phyloP scores from a whole-genome alignment of 164 flowering plant species.

The Aristolochia contorta region DNA sequence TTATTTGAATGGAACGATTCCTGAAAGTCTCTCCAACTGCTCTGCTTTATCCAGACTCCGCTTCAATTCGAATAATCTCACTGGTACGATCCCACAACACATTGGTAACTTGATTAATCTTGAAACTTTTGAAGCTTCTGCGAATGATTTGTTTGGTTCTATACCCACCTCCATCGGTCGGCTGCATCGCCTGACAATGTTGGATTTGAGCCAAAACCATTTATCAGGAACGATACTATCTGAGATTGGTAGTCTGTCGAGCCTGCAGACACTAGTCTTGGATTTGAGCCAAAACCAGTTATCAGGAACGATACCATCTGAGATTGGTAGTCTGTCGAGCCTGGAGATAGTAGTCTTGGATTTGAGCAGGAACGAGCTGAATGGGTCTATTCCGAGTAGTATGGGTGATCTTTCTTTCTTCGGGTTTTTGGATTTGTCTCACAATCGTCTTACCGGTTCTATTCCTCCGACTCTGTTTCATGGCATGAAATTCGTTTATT shows the following conservation, averaged over 20 bases:
- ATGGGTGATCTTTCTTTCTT: slow-evolving; percentile 35
- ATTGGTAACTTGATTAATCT: slow-evolving; percentile 49
- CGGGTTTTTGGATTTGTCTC: slow-evolving; percentile 49
- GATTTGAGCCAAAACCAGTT: slow-evolving; percentile 39
- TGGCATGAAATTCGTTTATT: slow-evolving; percentile 28
- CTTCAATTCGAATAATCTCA: slow-evolving; percentile 41
- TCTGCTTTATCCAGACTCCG: slow-evolving; percentile 28
- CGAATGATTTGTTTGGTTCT: slow-evolving; percentile 41
- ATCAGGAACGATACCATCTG: slow-evolving; percentile 44
- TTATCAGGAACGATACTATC: slow-evolving; percentile 48
- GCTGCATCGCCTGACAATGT: slow-evolving; percentile 25
- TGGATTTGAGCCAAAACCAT: slow-evolving; percentile 45
- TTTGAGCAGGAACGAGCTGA: slow-evolving; percentile 52
- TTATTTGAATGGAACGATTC: slow-evolving; percentile 43
- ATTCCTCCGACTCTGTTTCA: slow-evolving; percentile 45
- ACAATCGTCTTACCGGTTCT: slow-evolving; percentile 48
- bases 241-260: slow-evolving; percentile 43
- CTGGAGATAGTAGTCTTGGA: slow-evolving; percentile 36
- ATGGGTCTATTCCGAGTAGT: slow-evolving; percentile 47
- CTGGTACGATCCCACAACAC: slow-evolving; percentile 41
- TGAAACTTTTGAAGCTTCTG: slow-evolving; percentile 26
- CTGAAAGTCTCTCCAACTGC: slow-evolving; percentile 41
- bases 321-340: slow-evolving; percentile 41
- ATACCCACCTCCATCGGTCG: slow-evolving; percentile 53
- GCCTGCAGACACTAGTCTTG: slow-evolving; percentile 35